Evolutionary conservation across 208 protist species (phyloP).

Genomic region (Trichomonas gallinae): DNA sequence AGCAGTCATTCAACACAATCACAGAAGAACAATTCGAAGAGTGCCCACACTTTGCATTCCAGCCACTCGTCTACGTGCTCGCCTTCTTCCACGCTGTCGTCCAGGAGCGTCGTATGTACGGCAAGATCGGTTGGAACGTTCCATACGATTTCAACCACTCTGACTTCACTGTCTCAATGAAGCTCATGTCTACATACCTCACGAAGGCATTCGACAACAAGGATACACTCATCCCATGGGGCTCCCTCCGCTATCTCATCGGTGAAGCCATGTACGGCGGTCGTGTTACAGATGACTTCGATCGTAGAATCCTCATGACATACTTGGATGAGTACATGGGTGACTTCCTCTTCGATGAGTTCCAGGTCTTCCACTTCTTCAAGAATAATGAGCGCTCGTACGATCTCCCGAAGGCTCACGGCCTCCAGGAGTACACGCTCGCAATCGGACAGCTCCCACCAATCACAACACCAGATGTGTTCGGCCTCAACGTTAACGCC

Average conservation of each 20-base stretch:
- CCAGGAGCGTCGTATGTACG: slow-evolving; percentile 67
- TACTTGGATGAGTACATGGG: slow-evolving; percentile 98
- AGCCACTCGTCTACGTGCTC: slow-evolving; percentile 86
- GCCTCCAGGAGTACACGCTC: slow-evolving; percentile 61
- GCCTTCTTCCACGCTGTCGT: slow-evolving; percentile 95
- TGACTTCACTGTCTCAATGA: slow-evolving; percentile 89
- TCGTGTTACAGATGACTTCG: slow-evolving; percentile 86
- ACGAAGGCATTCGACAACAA: slow-evolving; percentile 76
- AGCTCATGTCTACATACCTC: slow-evolving; percentile 82
- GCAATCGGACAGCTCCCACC: slow-evolving; percentile 72
- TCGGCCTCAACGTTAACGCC: slow-evolving; percentile 93
- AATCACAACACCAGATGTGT: slow-evolving; percentile 81
- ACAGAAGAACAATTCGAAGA: slow-evolving; percentile 52
- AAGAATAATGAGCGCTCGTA: slow-evolving; percentile 63
- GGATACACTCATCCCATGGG: slow-evolving; percentile 83
- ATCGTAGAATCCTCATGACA: slow-evolving; percentile 85
- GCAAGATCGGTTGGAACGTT: slow-evolving; percentile 88
- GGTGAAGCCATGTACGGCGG: slow-evolving; percentile 97
- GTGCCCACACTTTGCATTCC: slow-evolving; percentile 81
- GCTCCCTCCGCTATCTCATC: slow-evolving; percentile 89
- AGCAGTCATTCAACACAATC: slow-evolving; percentile 78
- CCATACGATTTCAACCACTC: slow-evolving; percentile 97
- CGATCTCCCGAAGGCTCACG: slow-evolving; percentile 59
- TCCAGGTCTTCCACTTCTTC: slow-evolving; percentile 93
- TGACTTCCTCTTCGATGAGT: slow-evolving; percentile 96